Conservation (phyloP, 1,139 yeast genomes). For the Debaryomyces singareniensis region DNA sequence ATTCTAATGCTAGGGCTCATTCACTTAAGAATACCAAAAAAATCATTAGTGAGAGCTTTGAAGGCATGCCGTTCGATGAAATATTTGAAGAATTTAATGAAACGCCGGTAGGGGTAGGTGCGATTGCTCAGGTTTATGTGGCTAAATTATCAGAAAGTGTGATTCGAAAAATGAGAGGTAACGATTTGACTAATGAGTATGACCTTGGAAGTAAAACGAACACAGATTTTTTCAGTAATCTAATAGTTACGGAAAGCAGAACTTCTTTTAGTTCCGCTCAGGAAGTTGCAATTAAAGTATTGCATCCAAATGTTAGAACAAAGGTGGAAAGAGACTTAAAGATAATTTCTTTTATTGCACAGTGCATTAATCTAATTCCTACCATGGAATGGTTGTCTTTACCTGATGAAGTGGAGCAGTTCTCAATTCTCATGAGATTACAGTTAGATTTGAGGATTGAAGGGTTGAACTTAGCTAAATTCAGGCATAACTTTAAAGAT, state of each 20-base stretch:
- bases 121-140: constrained; percentile 91
- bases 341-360: constrained; percentile 80
- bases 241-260: constrained; percentile 34
- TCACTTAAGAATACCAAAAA: constrained; percentile 53
- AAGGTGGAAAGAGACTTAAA: constrained; percentile 74
- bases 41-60: constrained; percentile 57
- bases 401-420: constrained; percentile 91
- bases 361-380: constrained; percentile 61
- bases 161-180: constrained; percentile 26
- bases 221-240: constrained; percentile 23
- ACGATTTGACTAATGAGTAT: constrained; percentile 17
- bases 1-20: constrained; percentile 80
- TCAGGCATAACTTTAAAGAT: constrained; percentile 54
- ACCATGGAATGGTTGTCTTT: constrained; percentile 97
- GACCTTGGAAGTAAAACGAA: constrained; percentile 5
- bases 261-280: constrained; percentile 36
- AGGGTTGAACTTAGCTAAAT: constrained; percentile 69
- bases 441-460: constrained; percentile 90
- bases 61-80: constrained; percentile 57
- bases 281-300: constrained; percentile 82
- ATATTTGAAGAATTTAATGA: constrained; percentile 76
- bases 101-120: constrained; percentile 88
- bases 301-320: constrained; percentile 78
- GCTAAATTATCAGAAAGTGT: constrained; percentile 56
- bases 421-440: constrained; percentile 74